These are phyloP conservation scores for Podila minutissima DNA, from an alignment of 192 early-diverging fungal species.

Conservation along the genomic window DNA sequence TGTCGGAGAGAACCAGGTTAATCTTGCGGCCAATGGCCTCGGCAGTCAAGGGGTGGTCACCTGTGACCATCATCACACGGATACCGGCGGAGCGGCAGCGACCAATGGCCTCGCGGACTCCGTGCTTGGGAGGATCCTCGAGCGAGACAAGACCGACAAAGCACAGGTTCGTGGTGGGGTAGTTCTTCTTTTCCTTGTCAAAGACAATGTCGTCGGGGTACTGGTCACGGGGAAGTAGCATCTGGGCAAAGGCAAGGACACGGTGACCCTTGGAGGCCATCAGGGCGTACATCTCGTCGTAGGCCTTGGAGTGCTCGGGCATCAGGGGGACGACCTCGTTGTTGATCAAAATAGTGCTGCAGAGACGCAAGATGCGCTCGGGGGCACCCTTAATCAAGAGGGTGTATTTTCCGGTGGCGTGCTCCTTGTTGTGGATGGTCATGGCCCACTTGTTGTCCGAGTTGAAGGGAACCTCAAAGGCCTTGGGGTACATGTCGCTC, in stretches of 20 bases:
- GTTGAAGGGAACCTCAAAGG: constrained; percentile 97
- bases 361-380: constrained; percentile 88
- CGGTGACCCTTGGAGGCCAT: constrained; percentile 96
- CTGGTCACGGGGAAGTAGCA: constrained; percentile 70
- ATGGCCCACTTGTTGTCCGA: constrained; percentile 96
- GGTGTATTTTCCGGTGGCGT: constrained; percentile 73
- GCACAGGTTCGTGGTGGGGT: constrained; percentile 69
- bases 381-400: constrained; percentile 96
- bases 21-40: constrained; percentile 97
- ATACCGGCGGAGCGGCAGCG: constrained; percentile 93
- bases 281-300: constrained; percentile 82
- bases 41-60: constrained; percentile 95
- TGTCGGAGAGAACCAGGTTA: constrained; percentile 92
- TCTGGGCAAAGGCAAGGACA: constrained; percentile 91
- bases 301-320: constrained; percentile 69
- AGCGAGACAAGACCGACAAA: constrained; percentile 92
- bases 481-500: constrained; percentile 77
- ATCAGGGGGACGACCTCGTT: constrained; percentile 70
- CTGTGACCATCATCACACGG: constrained; percentile 99
- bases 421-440: constrained; percentile 85
- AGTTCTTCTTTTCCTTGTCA: constrained; percentile 79
- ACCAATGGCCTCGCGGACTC: constrained; percentile 97
- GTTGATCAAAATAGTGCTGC: constrained; percentile 75
- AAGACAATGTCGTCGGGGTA: constrained; percentile 84
- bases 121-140: constrained; percentile 98